Conservation (phyloP, 805 yeast species). For the Torulaspora gathmanii region DNA sequence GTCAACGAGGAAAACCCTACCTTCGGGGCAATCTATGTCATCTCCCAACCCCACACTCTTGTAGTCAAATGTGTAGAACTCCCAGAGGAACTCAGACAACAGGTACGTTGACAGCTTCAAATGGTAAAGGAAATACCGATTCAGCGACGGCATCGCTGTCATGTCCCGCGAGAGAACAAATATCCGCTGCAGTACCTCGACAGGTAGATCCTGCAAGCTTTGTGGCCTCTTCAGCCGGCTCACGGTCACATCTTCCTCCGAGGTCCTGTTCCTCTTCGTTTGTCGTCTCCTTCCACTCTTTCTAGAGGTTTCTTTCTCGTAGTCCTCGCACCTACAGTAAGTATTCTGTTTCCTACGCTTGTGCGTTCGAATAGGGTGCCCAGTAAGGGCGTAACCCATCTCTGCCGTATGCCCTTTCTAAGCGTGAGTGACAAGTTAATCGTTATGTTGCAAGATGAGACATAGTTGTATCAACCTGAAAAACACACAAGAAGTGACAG, state of each 20-base stretch:
- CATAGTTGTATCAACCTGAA: not conserved
- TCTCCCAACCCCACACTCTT: not conserved
- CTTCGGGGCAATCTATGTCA: not conserved
- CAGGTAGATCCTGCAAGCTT: slow-evolving; percentile 15
- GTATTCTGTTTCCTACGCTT: slow-evolving; percentile 10
- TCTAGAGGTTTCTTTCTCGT: not conserved
- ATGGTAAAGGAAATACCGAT: slow-evolving; percentile 16
- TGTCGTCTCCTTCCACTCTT: not conserved
- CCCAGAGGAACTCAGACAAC: slow-evolving; percentile 13
- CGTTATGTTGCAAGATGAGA: not conserved
- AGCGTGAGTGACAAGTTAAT: not conserved
- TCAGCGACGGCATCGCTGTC: slow-evolving; percentile 15
- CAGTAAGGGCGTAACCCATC: slow-evolving; percentile 21
- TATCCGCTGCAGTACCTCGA: slow-evolving; percentile 20
- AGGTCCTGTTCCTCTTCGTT: not conserved
- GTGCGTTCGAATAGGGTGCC: slow-evolving; percentile 16
- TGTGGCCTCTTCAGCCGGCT: not conserved
- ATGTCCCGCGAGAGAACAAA: slow-evolving; percentile 12
- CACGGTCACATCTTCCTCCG: not conserved
- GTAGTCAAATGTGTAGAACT: slow-evolving; percentile 7
- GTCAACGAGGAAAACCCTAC: slow-evolving; percentile 7
- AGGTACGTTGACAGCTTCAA: slow-evolving; percentile 18
- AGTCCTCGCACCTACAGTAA: not conserved
- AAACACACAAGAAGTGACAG: not conserved
- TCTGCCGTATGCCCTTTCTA: not conserved